Evolutionary conservation across 2,329 filamentous ascomycete genomes (phyloP), one percentile per base, ranked within the genome.

Genomic region (Mariannaea sp.): DNA sequence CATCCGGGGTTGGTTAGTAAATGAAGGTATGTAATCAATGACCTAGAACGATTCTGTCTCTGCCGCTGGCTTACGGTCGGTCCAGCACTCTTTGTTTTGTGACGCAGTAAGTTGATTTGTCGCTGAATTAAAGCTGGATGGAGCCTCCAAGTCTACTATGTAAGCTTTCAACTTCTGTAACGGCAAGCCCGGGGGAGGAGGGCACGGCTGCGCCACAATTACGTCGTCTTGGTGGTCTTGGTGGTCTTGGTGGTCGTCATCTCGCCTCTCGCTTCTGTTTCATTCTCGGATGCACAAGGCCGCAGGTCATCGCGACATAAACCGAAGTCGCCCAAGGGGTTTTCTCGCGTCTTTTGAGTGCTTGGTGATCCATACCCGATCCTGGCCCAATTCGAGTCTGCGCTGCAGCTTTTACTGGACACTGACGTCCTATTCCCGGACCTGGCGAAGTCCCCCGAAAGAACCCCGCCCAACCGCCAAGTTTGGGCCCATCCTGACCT

Each of bases 161-260:
- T n/a, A n/a, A n/a, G n/a, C n/a, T n/a, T n/a, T n/a, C n/a, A n/a
- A n/a, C 8, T 24, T 24, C 5, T 24, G 22, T 24, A 41, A 43
- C 50, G 50, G 45, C 44, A 39, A 38, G 20, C 24, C 14, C 49
- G 49, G 26, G 46, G 41, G 10, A n/a, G 33, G 27, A 27, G 35
- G 30, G 17, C 3, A 45, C 17, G 29, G 50, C 55, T 57, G 55
- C 55, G 55, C 55, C 55, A 54, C 55, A 54, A 44, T 49, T 53
- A 35, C 51, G 51, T 53, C 26, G 39, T 35, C 22, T 26, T 39
- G 40, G 43, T 27, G 44, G 43, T 47, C 49, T n/a, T n/a, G n/a
- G 51, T 53, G 17, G 39, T 35, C 22, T 26, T 39, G 40, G 43
- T 27, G 44, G 43, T 47, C 49, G 47, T 36, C 49, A 47, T 52